Evolutionary conservation across 2,329 filamentous ascomycete genomes (phyloP).

Genomic region (Xylariaceae sp.): DNA sequence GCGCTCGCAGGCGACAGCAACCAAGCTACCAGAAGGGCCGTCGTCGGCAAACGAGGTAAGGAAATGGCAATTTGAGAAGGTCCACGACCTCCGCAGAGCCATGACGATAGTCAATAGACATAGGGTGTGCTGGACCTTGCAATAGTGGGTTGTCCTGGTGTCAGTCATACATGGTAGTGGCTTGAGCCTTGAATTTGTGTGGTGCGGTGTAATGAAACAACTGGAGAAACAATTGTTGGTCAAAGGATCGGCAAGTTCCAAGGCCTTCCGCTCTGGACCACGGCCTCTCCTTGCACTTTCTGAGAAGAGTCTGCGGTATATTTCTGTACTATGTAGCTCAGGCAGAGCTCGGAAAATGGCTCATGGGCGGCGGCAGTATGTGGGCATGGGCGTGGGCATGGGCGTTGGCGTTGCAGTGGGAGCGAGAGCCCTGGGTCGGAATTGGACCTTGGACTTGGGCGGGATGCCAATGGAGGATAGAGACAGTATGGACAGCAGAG

Average conservation of each 20-base stretch:
- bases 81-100: not conserved
- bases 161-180: not conserved
- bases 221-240: not conserved
- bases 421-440: not conserved
- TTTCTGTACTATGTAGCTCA: not conserved
- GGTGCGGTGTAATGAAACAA: slow-evolving; percentile 1
- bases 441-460: too few species aligned
- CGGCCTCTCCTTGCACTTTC: too few species aligned
- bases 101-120: not conserved
- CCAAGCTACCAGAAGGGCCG: too few species aligned
- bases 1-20: too few species aligned
- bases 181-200: not conserved
- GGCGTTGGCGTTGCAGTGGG: not conserved
- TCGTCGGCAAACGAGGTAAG: too few species aligned
- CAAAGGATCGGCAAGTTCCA: not conserved
- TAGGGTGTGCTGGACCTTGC: not conserved
- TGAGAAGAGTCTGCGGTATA: too few species aligned
- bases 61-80: too few species aligned
- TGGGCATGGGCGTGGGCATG: not conserved
- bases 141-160: not conserved
- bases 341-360: slow-evolving; percentile 14
- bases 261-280: too few species aligned
- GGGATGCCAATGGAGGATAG: not conserved
- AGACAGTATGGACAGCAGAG: too few species aligned
- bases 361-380: slow-evolving; percentile 8